A percentile compares a stretch with the other conserved stretches of the same genome.
These are phyloP conservation scores for Salvia splendens DNA, from an alignment of 257 asterid genomes.

Conservation along the genomic window DNA sequence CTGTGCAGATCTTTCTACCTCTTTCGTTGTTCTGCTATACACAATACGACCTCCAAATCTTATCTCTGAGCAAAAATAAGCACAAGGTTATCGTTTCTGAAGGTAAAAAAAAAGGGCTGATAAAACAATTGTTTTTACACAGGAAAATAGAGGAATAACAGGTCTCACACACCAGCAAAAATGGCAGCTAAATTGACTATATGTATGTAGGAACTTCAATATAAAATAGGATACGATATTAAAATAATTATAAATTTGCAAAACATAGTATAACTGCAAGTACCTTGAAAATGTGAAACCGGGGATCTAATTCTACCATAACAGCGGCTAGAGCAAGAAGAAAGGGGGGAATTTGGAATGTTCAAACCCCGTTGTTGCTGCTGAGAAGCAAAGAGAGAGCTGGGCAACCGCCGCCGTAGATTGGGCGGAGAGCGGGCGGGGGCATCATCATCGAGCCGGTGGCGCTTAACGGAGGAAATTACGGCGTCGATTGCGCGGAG, in stretches of 20 bases:
- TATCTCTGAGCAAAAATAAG: constrained; percentile 44
- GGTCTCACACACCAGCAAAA: neutral
- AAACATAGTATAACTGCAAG: constrained; percentile 8
- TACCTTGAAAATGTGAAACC: constrained; percentile 42
- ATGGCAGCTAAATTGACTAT: neutral
- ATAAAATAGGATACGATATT: neutral
- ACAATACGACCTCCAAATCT: constrained; percentile 63
- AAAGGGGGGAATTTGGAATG: constrained; percentile 26
- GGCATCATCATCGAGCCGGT: constrained; percentile 19
- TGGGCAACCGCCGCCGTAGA: constrained; percentile 71
- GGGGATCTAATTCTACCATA: constrained; percentile 11
- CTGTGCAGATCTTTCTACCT: constrained; percentile 75
- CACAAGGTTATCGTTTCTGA: neutral
- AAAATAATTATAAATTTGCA: no score
- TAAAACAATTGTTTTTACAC: neutral
- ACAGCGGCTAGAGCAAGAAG: constrained; percentile 44
- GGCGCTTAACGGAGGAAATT: constrained; percentile 40
- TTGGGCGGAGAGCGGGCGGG: constrained; percentile 35
- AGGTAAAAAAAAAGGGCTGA: constrained; percentile 11
- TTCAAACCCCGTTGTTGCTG: constrained; percentile 27
- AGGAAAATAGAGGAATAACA: neutral
- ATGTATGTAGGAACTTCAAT: neutral
- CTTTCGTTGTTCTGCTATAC: constrained; percentile 70
- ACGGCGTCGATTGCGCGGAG: constrained; percentile 68
- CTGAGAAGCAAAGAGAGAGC: constrained; percentile 55